Percentiles rank a stretch among this genome's conserved stretches.
These are phyloP conservation scores for Dacryopinax primogenitus DNA, from an alignment of 768 basidiomycete species.

Conservation along the genomic window DNA sequence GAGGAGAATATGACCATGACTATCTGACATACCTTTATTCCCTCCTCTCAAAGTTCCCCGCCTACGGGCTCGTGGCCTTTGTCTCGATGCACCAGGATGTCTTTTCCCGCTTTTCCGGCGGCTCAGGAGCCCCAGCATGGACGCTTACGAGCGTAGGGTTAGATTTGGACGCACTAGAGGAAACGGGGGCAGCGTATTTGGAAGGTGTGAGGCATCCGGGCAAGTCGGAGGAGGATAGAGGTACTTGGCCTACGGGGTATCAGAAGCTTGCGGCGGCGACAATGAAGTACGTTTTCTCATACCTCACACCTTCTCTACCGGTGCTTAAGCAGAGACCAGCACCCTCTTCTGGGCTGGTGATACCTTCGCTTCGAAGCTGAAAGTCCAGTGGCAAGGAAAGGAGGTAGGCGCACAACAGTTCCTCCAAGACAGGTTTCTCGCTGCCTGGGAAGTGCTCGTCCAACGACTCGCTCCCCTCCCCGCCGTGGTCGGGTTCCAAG, in stretches of 20 bases:
- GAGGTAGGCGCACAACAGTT: conserved; percentile 62
- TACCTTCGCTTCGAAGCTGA: conserved; percentile 65
- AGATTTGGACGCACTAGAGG: conserved; percentile 64
- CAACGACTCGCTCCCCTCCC: conserved; percentile 58
- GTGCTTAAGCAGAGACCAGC: conserved; percentile 28
- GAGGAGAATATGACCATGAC: conserved; percentile 70
- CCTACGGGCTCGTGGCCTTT: conserved; percentile 61
- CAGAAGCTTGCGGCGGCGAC: conserved; percentile 86
- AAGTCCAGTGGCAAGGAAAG: conserved; percentile 35
- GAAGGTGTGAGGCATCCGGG: conserved; percentile 65
- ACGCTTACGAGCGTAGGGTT: conserved; percentile 79
- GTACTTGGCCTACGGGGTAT: conserved; percentile 88
- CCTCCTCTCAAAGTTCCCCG: conserved; percentile 54
- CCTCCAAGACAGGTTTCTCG: conserved; percentile 68
- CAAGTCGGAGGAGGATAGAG: conserved; percentile 61
- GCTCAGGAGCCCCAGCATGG: conserved; percentile 95
- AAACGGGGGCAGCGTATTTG: conserved; percentile 78
- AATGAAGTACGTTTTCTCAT: conserved; percentile 41
- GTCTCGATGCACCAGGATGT: conserved; percentile 87
- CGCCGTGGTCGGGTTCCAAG: conserved; percentile 82
- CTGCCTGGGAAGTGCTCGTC: conserved; percentile 59
- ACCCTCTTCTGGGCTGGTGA: conserved; percentile 92
- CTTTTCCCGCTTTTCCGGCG: conserved; percentile 89
- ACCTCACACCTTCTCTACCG: background rate
- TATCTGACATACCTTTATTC: conserved; percentile 69